phyloP scores from a whole-genome alignment of 192 early-diverging fungal species.

The Chytriomyces sp. region DNA sequence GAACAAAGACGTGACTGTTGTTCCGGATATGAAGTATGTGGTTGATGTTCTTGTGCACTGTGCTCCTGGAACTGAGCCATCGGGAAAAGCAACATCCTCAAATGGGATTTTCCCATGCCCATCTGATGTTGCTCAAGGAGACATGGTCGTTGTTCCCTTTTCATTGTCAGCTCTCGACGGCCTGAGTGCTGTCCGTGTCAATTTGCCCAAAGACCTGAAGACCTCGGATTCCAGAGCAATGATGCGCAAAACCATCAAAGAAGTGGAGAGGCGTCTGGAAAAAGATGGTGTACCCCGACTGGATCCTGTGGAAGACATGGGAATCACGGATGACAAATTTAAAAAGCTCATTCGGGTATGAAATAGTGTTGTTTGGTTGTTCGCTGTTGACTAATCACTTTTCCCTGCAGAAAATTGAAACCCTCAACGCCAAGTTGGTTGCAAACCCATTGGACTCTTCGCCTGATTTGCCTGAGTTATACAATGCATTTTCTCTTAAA shows the following conservation, averaged over 20 bases:
- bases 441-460: constrained; percentile 64
- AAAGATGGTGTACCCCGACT: constrained; percentile 76
- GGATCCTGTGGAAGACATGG: constrained; percentile 90
- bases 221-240: constrained; percentile 59
- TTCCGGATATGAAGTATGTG: constrained; percentile 67
- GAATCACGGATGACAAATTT: constrained; percentile 79
- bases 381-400: not conserved
- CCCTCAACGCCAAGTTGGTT: constrained; percentile 72
- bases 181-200: constrained; percentile 75
- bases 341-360: constrained; percentile 69
- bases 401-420: constrained; percentile 62
- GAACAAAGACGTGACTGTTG: constrained; percentile 37
- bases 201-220: constrained; percentile 74
- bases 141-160: constrained; percentile 79
- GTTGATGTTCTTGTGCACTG: constrained; percentile 89
- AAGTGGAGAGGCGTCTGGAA: constrained; percentile 74
- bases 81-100: constrained; percentile 46
- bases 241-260: constrained; percentile 68
- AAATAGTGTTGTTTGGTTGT: not conserved
- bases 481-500: constrained; percentile 71
- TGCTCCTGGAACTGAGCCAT: constrained; percentile 60
- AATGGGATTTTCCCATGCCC: constrained; percentile 62
- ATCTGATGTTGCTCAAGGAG: constrained; percentile 56
- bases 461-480: constrained; percentile 62
- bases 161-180: constrained; percentile 73